Base-by-base conservation (phyloP, 1,284 basidiomycete species). In the Thecaphora thlaspeos region DNA sequence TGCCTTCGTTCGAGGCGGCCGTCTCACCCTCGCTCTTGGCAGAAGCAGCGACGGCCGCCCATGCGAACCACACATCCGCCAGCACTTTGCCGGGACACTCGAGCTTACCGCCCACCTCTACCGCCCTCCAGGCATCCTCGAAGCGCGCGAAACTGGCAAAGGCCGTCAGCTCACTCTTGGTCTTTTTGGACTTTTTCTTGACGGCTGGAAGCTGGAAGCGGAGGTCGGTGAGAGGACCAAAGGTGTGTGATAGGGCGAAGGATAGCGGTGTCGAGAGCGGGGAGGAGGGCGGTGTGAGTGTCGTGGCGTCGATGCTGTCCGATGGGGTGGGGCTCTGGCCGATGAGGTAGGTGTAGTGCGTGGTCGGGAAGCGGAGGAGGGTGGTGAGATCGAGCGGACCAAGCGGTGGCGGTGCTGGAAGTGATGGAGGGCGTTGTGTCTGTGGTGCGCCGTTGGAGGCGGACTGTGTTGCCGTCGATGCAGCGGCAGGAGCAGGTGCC, bases 31-130 rank as follows among this genome's bases (percentile, higher is more conserved):
- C 46, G 42, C 21, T 49, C 42, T 19, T 64, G 55, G 34, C 49
- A 7, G 14, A 7, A 15, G 36, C 7, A 15, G 36, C 36, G 17
- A 19, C 39, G 21, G 47, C 61, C 3, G 63, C 57, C 72, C 72
- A 75, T 23, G 66, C 67, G 41, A 73, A 70, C 56, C 65, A 75
- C 28, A 59, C 55, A 24, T 75, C 72, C 32, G 69, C 58, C 10
- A 73, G 61, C 39, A 70, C 21, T 14, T 47, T n/a, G 1, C 62
- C 66, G 17, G 58, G 48, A 30, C 70, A 70, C n/a, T 58, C 60
- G 43, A 75, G 52, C 42, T 71, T 55, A 19, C 59, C 46, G 17
- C 73, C 73, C 3, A 59, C 60, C 34, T 45, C 26, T 1, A 75
- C 73, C 0, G 66, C 71, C 21, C 66, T 55, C 65, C 61, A 71